phyloP scores from a whole-genome alignment of 2,329 filamentous ascomycete genomes.

The Trichoderma brevicompactum region DNA sequence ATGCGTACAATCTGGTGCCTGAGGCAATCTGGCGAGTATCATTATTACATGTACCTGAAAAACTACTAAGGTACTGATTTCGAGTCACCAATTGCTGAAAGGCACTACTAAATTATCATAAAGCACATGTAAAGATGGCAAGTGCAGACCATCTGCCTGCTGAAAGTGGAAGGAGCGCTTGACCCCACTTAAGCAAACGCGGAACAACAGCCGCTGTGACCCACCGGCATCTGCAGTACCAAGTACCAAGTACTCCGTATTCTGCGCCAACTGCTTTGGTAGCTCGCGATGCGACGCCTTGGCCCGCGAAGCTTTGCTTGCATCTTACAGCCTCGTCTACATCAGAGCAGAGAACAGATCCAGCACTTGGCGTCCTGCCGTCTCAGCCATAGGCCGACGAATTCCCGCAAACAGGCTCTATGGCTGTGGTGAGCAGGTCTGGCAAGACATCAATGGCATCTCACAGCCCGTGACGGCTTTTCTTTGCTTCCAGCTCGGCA shows the following conservation, averaged over 20 bases:
- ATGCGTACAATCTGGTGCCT: too few relatives aligned
- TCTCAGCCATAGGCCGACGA: neutral
- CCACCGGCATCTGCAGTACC: conserved; percentile 19
- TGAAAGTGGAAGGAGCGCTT: neutral
- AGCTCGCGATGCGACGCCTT: conserved; percentile 5
- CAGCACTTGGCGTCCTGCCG: neutral
- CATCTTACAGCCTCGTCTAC: conserved; percentile 8
- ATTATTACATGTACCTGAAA: too few relatives aligned
- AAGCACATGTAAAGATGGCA: too few relatives aligned
- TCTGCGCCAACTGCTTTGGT: conserved; percentile 10
- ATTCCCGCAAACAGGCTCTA: neutral
- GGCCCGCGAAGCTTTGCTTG: conserved; percentile 4
- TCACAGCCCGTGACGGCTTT: conserved; percentile 4
- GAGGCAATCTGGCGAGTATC: too few relatives aligned
- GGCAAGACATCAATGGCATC: conserved; percentile 6
- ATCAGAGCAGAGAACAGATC: neutral
- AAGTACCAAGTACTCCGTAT: conserved; percentile 7
- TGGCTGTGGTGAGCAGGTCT: conserved; percentile 11
- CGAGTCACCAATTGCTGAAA: too few relatives aligned
- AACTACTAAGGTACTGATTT: too few relatives aligned
- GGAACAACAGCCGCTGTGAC: neutral
- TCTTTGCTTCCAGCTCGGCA: conserved; percentile 31
- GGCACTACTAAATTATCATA: too few relatives aligned
- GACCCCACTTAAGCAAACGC: neutral
- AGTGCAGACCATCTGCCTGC: too few relatives aligned